Base-by-base conservation (phyloP, 1,139 yeast genomes). In the Protomyces lactucae-debilis region DNA sequence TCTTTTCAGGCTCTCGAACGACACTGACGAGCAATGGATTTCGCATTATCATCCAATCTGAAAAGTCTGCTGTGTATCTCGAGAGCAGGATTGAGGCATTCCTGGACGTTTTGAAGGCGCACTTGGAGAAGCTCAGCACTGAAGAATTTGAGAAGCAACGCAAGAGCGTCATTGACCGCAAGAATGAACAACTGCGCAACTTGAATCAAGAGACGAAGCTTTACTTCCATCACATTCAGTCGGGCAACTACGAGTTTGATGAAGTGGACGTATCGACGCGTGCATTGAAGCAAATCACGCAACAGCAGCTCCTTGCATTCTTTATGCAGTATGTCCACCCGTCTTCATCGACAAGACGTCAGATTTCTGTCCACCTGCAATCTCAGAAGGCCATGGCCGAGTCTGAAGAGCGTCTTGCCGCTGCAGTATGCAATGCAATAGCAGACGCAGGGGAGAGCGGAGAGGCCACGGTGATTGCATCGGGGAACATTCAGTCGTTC, bases 31-130 rank as follows among this genome's bases (percentile, higher is more conserved):
- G 91, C 1, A 79, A 85, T 70, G 95, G 96, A 14, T 81, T 87
- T 69, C 80, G 96, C 70, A 76, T 93, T n/a, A 77, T 92, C 68
- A 80, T 92, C 54, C 99, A 93, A 76, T 87, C 96, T 67, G 97
- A 91, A 74, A 83, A 88, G 73, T 77, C 88, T 1, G 81, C 95
- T 2, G 82, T 81, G 14, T 91, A 86, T 73, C 79, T 93, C 69
- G 91, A 89, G 72, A 82, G 82, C 69, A 82, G 99, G 74, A 87
- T 93, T 67, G 87, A 84, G 52, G 82, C 81, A 64, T 90, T 89
- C 72, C 77, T 90, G 66, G 70, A 70, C 10, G 71, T 69, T 12
- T 70, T 81, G 76, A 77, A 79, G 61, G 68, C 74, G 60, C 70
- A 74, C 63, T 69, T 85, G 43, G 75, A 75, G 16, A 69, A 71